Percentiles rank a stretch among this genome's conserved stretches.
These are phyloP conservation scores for Xylaria sp. DNA, from an alignment of 2,329 filamentous ascomycete species.

Conservation along the genomic window DNA sequence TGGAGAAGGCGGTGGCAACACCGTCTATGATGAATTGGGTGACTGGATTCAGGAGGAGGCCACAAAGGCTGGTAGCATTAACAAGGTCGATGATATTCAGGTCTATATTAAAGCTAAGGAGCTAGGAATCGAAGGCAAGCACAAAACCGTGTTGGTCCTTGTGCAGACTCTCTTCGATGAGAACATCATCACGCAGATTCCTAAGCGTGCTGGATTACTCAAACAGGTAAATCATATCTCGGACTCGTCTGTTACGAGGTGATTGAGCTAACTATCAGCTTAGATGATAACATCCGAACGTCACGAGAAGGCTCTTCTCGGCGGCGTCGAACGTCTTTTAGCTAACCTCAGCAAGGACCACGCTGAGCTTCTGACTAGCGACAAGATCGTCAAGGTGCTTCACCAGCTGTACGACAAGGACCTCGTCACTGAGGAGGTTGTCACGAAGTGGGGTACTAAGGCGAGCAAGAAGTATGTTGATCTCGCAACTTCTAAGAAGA, in stretches of 20 bases:
- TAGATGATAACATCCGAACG: constrained; percentile 88
- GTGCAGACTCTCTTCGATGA: constrained; percentile 94
- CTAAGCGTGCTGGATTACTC: constrained; percentile 83
- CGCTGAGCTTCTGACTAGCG: constrained; percentile 74
- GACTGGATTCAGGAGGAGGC: constrained; percentile 87
- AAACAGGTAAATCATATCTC: constrained; percentile 73
- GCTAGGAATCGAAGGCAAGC: constrained; percentile 91
- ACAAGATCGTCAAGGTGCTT: constrained; percentile 84
- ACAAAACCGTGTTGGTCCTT: constrained; percentile 90
- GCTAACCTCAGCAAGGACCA: constrained; percentile 76
- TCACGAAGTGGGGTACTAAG: constrained; percentile 91
- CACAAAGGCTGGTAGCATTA: constrained; percentile 75
- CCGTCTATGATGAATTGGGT: constrained; percentile 88
- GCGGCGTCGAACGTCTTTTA: constrained; percentile 93
- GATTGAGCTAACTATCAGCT: constrained; percentile 46
- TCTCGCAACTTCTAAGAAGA: constrained; percentile 87
- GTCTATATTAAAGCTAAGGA: constrained; percentile 98
- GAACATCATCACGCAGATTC: constrained; percentile 87
- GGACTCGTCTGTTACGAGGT: not conserved
- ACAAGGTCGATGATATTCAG: constrained; percentile 85
- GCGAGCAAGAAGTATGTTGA: constrained; percentile 99
- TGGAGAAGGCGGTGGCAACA: constrained; percentile 78
- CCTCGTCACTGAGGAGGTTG: constrained; percentile 85
- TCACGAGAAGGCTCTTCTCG: constrained; percentile 94
- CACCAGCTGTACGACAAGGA: constrained; percentile 92